Conservation (phyloP, 805 yeast genomes). For the Candida nanaspora region DNA sequence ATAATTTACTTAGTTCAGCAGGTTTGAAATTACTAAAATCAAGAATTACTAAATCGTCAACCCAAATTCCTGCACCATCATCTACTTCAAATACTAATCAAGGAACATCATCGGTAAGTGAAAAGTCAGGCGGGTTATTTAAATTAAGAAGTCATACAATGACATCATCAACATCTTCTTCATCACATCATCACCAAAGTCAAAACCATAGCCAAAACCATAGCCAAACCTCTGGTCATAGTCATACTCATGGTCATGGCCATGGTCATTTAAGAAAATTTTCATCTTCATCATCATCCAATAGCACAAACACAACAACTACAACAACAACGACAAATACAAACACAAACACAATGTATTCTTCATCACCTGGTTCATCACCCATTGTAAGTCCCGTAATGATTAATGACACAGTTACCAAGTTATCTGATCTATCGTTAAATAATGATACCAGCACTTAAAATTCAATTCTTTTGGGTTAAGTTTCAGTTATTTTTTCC, state of each 20-base stretch:
- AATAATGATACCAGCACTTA: background rate
- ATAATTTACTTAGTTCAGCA: background rate
- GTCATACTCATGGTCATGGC: background rate
- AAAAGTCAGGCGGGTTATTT: too few species aligned
- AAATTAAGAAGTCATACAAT: slow-evolving; percentile 2
- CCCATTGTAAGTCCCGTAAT: background rate
- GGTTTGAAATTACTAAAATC: slow-evolving; percentile 9
- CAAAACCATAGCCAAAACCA: slow-evolving; percentile 5
- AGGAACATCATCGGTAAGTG: too few species aligned
- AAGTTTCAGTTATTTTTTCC: too few species aligned
- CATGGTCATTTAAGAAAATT: background rate
- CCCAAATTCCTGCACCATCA: background rate
- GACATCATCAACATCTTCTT: background rate
- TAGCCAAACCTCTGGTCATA: background rate
- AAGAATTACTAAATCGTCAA: slow-evolving; percentile 4
- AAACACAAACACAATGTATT: too few species aligned
- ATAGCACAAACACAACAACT: background rate
- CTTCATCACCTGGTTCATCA: background rate
- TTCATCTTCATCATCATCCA: background rate
- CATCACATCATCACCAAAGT: background rate
- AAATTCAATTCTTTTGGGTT: too few species aligned
- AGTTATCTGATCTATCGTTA: background rate
- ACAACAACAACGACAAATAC: too few species aligned
- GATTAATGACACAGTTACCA: background rate
- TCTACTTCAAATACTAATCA: slow-evolving; percentile 2